Percentiles rank a stretch among this genome's conserved stretches.
Evolutionary conservation across 768 basidiomycete genomes (phyloP).

Genomic region (Kwoniella mangroviensis): DNA sequence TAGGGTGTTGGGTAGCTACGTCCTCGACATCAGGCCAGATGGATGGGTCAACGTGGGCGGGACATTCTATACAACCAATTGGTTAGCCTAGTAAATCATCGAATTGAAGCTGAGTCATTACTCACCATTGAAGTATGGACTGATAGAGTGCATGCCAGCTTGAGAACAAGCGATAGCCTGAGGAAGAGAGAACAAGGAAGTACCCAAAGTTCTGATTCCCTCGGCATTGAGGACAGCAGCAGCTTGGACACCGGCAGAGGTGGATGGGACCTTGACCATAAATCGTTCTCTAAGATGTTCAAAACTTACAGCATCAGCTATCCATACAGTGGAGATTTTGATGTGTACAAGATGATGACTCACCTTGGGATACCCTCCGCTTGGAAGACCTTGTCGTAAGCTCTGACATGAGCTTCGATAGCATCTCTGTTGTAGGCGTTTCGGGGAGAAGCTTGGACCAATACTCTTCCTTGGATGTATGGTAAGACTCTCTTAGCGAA

Average conservation of each 20-base stretch:
- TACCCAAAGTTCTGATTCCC: constrained; percentile 65
- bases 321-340: not conserved
- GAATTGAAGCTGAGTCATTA: not conserved
- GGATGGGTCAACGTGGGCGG: constrained; percentile 40
- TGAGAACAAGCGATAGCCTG: constrained; percentile 66
- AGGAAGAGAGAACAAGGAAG: constrained; percentile 64
- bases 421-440: constrained; percentile 41
- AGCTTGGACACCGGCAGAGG: constrained; percentile 64
- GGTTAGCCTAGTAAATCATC: not conserved
- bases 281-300: constrained; percentile 58
- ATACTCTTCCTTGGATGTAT: constrained; percentile 44
- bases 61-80: constrained; percentile 41
- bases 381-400: constrained; percentile 41
- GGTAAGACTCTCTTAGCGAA: constrained; percentile 33
- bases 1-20: constrained; percentile 44
- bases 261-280: constrained; percentile 68
- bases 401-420: constrained; percentile 39
- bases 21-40: constrained; percentile 48
- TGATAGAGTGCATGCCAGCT: constrained; percentile 64
- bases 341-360: not conserved
- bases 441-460: constrained; percentile 45
- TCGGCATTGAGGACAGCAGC: constrained; percentile 61
- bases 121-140: constrained; percentile 64
- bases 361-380: constrained; percentile 54
- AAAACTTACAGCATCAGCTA: no score